Evolutionary conservation across 1,139 yeast genomes (phyloP).

Genomic region (Wickerhamomyces sp.): DNA sequence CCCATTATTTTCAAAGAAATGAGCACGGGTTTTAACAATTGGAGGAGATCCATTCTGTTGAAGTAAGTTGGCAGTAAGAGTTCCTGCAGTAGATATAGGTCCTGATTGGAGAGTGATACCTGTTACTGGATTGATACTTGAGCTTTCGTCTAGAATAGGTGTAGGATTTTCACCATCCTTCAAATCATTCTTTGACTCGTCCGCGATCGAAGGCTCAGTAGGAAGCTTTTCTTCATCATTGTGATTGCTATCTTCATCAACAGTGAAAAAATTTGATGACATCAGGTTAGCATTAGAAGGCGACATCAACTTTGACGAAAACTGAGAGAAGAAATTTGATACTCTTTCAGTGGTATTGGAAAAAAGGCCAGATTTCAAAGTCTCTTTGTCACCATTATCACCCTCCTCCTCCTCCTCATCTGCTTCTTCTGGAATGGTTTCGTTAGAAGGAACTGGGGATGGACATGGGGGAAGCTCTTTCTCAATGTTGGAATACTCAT

Average conservation of each 20-base stretch:
- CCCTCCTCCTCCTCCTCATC: neutral
- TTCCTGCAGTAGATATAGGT: conserved; percentile 9
- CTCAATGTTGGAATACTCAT: neutral
- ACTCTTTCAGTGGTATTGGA: conserved; percentile 7
- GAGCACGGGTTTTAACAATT: neutral
- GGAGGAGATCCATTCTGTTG: conserved; percentile 4
- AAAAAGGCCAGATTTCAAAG: conserved; percentile 1
- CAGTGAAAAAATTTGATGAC: neutral
- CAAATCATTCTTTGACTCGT: no score
- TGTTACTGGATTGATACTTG: neutral
- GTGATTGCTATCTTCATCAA: no score
- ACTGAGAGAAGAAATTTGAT: conserved; percentile 6
- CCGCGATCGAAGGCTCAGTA: no score
- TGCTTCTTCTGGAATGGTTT: neutral
- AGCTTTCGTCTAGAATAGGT: no score
- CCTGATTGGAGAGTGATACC: neutral
- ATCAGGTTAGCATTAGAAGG: neutral
- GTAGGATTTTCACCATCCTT: no score
- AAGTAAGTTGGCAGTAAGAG: conserved; percentile 12
- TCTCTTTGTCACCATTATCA: no score
- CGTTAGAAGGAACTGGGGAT: neutral
- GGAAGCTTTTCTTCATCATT: no score
- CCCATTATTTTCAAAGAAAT: neutral
- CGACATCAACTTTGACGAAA: conserved; percentile 5
- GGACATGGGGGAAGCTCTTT: neutral